Percentiles rank a stretch among this genome's conserved stretches.
phyloP scores from a whole-genome alignment of 345 rosid genomes.

The Cardamine resedifolia region DNA sequence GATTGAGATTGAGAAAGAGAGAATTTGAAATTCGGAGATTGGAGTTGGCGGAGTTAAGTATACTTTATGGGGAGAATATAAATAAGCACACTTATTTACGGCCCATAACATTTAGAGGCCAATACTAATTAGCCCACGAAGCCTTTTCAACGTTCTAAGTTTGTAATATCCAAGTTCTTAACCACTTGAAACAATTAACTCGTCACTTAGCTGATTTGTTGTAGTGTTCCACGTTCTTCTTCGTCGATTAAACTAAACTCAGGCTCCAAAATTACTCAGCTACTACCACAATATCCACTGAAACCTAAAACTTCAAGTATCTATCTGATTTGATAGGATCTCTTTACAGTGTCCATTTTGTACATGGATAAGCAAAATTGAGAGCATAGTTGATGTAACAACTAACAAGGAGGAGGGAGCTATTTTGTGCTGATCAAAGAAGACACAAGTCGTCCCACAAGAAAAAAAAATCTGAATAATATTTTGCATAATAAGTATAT shows the following conservation, averaged over 20 bases:
- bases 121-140: conserved; percentile 5
- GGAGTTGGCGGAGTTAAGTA: not conserved
- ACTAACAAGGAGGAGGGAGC: not conserved
- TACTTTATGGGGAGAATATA: no score
- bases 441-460: not conserved
- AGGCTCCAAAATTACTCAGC: not conserved
- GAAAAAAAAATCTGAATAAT: not conserved
- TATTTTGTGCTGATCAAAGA: not conserved
- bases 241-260: not conserved
- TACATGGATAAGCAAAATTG: not conserved
- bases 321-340: not conserved
- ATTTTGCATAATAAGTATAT: no score
- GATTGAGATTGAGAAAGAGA: not conserved
- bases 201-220: not conserved
- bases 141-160: not conserved
- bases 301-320: not conserved
- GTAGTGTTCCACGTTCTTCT: not conserved
- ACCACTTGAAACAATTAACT: not conserved
- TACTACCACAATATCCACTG: not conserved
- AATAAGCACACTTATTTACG: not conserved
- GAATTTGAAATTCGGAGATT: conserved; percentile 1
- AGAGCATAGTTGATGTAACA: not conserved
- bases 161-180: not conserved
- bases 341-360: not conserved
- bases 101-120: not conserved